Evolutionary conservation across 768 basidiomycete genomes (phyloP), one percentile per base, ranked within the genome.

Genomic region (Termitomyces sp.): DNA sequence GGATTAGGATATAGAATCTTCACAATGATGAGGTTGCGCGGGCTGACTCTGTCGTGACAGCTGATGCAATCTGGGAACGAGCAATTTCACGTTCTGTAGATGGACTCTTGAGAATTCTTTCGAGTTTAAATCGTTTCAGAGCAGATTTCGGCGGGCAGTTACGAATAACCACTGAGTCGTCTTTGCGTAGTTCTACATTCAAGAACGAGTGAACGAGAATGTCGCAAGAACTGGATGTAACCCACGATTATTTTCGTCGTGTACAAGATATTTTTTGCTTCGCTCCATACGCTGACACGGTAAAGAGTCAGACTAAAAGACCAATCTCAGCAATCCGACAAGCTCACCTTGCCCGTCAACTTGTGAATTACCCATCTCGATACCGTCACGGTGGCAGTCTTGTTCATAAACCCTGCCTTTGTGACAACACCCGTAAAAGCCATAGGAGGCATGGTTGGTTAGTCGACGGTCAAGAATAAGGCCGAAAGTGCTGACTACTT

Each of bases 131-230:
- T 36, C 88, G 81, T 74, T 94, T 94, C 65, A 83, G 77, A 29
- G 88, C 89, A 36, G 92, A 94, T 67, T 91, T 76, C 29, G 91
- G 91, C 46, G 86, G 87, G 71, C 91, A 93, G 68, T 93, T 90
- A 61, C 87, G 88, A 72, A 94, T 93, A 61, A 84, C 73, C 40
- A 93, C 91, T 43, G 83, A 73, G 72, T 94, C 92, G 40, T 89
- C 82, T 68, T 82, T 74, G 29, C 84, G 86, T 52, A 91, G 79
- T 65, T 69, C 91, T 92, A 65, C 52, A 29, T 25, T 14, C 20
- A 43, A 62, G 43, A 14, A 57, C 48, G 47, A 59, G 50, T 68
- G 42, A 55, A 52, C 15, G 34, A 34, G 48, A 8, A 34, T 59
- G 49, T 43, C 48, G 7, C 43, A 38, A 47, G 40, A 38, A 38